Percentiles rank a stretch among this genome's conserved stretches.
phyloP scores from a whole-genome alignment of 305 asterid species.

The Fraxinus greggii region DNA sequence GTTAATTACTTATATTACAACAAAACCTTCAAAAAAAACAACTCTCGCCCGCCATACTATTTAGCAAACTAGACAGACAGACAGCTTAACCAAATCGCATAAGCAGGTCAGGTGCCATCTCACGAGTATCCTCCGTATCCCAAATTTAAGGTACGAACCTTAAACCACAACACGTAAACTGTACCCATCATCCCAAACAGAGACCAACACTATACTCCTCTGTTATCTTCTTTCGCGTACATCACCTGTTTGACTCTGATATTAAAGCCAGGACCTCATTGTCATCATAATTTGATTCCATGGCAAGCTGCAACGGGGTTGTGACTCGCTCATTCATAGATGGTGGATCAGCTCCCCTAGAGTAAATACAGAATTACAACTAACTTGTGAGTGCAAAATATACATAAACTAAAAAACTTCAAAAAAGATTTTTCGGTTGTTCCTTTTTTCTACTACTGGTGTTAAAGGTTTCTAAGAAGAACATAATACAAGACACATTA shows the following conservation, averaged over 20 bases:
- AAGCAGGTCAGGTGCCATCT: background rate
- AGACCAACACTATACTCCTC: background rate
- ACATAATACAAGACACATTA: background rate
- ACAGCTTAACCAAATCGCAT: background rate
- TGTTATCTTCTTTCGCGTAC: background rate
- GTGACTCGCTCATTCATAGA: slow-evolving; percentile 65
- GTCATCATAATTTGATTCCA: slow-evolving; percentile 66
- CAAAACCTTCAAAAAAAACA: background rate
- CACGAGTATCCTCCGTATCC: slow-evolving; percentile 18
- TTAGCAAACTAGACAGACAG: slow-evolving; percentile 8
- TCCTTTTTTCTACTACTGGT: background rate
- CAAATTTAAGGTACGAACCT: slow-evolving; percentile 5
- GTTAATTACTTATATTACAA: slow-evolving; percentile 21
- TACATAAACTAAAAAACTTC: background rate
- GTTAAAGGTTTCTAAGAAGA: background rate
- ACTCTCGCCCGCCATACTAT: slow-evolving; percentile 14
- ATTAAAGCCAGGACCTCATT: slow-evolving; percentile 64
- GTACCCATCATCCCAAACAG: background rate
- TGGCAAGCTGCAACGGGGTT: slow-evolving; percentile 52
- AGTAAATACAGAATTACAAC: slow-evolving; percentile 7
- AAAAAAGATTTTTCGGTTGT: background rate
- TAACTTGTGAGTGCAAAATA: background rate
- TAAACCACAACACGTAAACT: background rate
- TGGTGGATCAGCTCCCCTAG: slow-evolving; percentile 91
- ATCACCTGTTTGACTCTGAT: slow-evolving; percentile 43